Evolutionary conservation across 768 basidiomycete genomes (phyloP), one percentile per base, ranked within the genome.

Genomic region (Lactifluus echinatus): DNA sequence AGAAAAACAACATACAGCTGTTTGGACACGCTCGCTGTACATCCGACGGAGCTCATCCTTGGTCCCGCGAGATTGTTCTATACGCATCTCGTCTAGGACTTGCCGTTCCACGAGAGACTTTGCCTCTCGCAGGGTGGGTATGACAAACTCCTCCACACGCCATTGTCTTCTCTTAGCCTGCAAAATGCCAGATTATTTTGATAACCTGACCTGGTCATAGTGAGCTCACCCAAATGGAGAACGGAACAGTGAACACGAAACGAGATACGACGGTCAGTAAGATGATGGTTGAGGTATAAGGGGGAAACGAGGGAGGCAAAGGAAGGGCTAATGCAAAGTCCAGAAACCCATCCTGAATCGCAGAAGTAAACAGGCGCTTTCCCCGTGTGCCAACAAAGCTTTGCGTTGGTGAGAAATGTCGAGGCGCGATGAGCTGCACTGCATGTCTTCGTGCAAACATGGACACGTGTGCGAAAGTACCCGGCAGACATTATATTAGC

Each of bases 241-340:
- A 73, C 31, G 89, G 89, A 12, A 87, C 75, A 5, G 87, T 79
- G 54, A 78, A 61, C 2, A 74, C 74, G 28, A 84, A 71, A 64
- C 89, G 82, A 39, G 80, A 75, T 14, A 77, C 66, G 37, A 87
- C 66, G 2, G 89, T 84, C 54, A 82, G 75, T 3, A 89, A 66
- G 50, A 91, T 83, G 57, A 92, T 89, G 2, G 87, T 83, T 1
- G 82, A 78, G 6, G 89, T 79, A 70, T 91, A 91, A 0, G 82
- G 70, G 0, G 89, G 88, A 61, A 82, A 74, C 10, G 76, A 78
- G 0, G 82, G 74, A 23, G 89, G 87, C 62, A 81, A 73, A 2
- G 89, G 89, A n/a, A 90, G 72, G 3, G 85, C 87, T 36, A 81
- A 66, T 23, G 89, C 84, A 48, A 90, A 72, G 74, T 91, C 89